Evolutionary conservation across 2,329 filamentous ascomycete species (phyloP).

Genomic region (Pezicula rhizophila): DNA sequence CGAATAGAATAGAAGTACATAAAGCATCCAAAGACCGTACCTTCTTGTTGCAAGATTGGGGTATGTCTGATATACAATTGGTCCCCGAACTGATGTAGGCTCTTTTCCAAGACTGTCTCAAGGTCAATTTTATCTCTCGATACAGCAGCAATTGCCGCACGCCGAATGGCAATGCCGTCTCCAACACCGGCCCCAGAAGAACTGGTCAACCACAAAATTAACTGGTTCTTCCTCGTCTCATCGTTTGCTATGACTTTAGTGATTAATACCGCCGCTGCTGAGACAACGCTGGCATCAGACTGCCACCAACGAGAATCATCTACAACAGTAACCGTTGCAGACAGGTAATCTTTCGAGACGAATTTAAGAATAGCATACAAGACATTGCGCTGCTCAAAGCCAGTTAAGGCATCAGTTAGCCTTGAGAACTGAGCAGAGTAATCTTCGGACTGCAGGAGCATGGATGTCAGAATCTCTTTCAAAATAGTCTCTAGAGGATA

Average conservation of each 20-base stretch:
- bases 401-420: constrained; percentile 19
- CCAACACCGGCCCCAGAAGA: constrained; percentile 60
- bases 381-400: constrained; percentile 25
- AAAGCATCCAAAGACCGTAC: constrained; percentile 36
- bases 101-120: constrained; percentile 57
- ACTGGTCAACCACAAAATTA: constrained; percentile 60
- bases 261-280: constrained; percentile 54
- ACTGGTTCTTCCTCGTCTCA: constrained; percentile 41
- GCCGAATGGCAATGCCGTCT: constrained; percentile 57
- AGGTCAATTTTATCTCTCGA: constrained; percentile 46
- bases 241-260: constrained; percentile 41
- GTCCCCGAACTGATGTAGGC: constrained; percentile 72
- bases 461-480: constrained; percentile 16
- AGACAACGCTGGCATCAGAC: constrained; percentile 33
- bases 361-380: constrained; percentile 21
- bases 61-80: constrained; percentile 81
- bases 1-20: constrained; percentile 1
- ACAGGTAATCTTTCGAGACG: constrained; percentile 20
- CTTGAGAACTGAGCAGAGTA: constrained; percentile 14
- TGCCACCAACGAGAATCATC: constrained; percentile 26
- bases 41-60: constrained; percentile 82
- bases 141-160: constrained; percentile 57
- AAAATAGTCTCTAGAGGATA: constrained; percentile 18
- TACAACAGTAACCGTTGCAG: constrained; percentile 15
- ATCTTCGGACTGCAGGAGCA: constrained; percentile 17